Conservation (phyloP, 2,329 filamentous ascomycete genomes). For the Rhexocercosporidium sp. region DNA sequence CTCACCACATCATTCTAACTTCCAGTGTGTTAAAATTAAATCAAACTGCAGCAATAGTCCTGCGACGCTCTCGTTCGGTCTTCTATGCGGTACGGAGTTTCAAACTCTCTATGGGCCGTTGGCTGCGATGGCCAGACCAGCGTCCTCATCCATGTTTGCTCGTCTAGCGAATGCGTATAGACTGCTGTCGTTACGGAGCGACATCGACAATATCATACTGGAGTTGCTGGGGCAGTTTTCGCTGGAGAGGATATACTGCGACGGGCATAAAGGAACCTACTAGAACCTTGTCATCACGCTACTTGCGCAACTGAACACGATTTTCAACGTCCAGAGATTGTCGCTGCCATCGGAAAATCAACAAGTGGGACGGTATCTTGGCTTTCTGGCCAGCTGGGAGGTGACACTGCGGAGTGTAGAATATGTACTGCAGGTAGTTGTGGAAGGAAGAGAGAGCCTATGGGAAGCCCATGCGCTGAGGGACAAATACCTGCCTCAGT, state of each 20-base stretch:
- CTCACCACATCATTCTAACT: neutral
- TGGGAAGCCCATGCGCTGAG: conserved; percentile 37
- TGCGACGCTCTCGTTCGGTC: neutral
- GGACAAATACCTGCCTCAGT: conserved; percentile 47
- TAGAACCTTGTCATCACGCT: conserved; percentile 45
- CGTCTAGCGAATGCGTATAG: conserved; percentile 46
- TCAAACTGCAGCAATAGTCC: neutral
- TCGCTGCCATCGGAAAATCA: conserved; percentile 46
- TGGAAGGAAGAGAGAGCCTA: conserved; percentile 45
- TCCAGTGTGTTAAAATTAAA: conserved; percentile 11
- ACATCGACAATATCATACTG: conserved; percentile 48
- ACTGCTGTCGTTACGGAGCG: conserved; percentile 46
- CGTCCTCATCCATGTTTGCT: conserved; percentile 46
- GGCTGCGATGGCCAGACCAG: conserved; percentile 37
- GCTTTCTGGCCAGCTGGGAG: conserved; percentile 49
- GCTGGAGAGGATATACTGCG: conserved; percentile 48
- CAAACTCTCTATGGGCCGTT: neutral
- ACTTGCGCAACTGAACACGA: conserved; percentile 46
- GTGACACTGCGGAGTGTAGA: conserved; percentile 46
- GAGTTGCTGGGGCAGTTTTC: conserved; percentile 51
- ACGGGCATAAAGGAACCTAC: conserved; percentile 43
- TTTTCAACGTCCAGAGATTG: conserved; percentile 48
- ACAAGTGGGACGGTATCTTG: conserved; percentile 45
- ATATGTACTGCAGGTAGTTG: conserved; percentile 45
- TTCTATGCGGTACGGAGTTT: conserved; percentile 16